phyloP scores from a whole-genome alignment of 2,329 filamentous ascomycete species.

The Lecanosticta acicola region DNA sequence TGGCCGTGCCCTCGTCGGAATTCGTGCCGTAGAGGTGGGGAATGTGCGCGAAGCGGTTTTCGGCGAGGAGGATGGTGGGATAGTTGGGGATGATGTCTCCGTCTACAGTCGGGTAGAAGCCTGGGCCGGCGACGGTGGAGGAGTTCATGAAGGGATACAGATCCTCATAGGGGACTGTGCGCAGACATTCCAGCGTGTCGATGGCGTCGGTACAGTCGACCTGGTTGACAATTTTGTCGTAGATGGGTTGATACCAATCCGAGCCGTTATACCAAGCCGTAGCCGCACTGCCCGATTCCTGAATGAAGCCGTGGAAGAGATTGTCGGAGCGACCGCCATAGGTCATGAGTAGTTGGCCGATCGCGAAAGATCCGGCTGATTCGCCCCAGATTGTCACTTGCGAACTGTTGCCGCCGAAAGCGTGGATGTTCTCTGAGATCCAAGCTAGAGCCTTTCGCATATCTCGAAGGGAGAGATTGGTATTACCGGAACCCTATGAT shows the following conservation, averaged over 20 bases:
- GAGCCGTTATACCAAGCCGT: conserved; percentile 20
- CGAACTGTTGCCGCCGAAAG: conserved; percentile 22
- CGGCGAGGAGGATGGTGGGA: conserved; percentile 49
- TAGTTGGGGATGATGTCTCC: conserved; percentile 51
- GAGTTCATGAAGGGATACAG: conserved; percentile 22
- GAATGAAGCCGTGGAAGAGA: conserved; percentile 44
- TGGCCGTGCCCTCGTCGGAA: conserved; percentile 59
- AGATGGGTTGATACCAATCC: conserved; percentile 49
- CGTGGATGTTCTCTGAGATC: conserved; percentile 38
- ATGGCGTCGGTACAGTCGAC: conserved; percentile 16
- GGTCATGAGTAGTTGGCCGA: conserved; percentile 42
- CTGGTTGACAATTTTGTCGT: conserved; percentile 53
- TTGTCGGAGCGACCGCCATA: conserved; percentile 44
- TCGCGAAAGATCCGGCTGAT: conserved; percentile 39
- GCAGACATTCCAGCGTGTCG: conserved; percentile 53
- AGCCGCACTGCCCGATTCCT: conserved; percentile 36
- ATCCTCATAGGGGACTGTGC: conserved; percentile 36
- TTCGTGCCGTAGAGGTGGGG: conserved; percentile 57
- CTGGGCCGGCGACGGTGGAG: conserved; percentile 20
- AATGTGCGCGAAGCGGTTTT: conserved; percentile 58
- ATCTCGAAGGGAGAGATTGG: conserved; percentile 43
- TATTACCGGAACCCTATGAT: conserved; percentile 45
- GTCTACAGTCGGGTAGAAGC: conserved; percentile 47
- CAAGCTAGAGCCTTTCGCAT: conserved; percentile 43
- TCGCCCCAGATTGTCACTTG: conserved; percentile 18